Evolutionary conservation across 2,329 filamentous ascomycete genomes (phyloP).

Genomic region (Helicocarpus griseus): DNA sequence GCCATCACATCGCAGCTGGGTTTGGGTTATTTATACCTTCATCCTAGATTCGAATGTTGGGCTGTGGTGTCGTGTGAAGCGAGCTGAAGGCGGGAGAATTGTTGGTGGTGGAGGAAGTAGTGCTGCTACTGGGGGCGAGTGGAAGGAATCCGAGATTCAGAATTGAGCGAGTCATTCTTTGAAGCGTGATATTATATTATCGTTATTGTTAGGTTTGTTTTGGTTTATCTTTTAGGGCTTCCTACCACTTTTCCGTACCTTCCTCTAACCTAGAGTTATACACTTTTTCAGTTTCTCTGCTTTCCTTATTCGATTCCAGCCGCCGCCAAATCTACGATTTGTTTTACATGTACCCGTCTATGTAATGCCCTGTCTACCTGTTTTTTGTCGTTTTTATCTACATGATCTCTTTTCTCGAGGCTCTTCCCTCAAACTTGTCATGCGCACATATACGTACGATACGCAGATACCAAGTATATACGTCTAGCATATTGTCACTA

Average conservation of each 20-base stretch:
- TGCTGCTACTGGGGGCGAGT: constrained; percentile 43
- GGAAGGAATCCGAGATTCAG: constrained; percentile 62
- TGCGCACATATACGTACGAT: too few species aligned
- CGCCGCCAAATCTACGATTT: neutral
- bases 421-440: neutral
- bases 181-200: neutral
- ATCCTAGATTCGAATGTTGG: constrained; percentile 83
- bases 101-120: constrained; percentile 38
- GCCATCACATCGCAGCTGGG: constrained; percentile 82
- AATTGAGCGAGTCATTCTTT: constrained; percentile 44
- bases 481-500: too few species aligned
- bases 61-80: constrained; percentile 85
- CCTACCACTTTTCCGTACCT: too few species aligned
- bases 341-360: neutral
- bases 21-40: constrained; percentile 90
- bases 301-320: too few species aligned
- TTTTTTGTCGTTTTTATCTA: neutral
- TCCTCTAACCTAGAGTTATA: too few species aligned
- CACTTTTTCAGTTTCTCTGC: too few species aligned
- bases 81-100: constrained; percentile 63
- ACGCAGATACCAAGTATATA: too few species aligned
- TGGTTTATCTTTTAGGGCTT: too few species aligned
- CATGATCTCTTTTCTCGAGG: too few species aligned
- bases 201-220: neutral
- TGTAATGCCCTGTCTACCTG: neutral